Percentiles rank a stretch among this genome's conserved stretches.
Conservation (phyloP, 2,329 filamentous ascomycete species). For the Arthrinium phaeospermum region DNA sequence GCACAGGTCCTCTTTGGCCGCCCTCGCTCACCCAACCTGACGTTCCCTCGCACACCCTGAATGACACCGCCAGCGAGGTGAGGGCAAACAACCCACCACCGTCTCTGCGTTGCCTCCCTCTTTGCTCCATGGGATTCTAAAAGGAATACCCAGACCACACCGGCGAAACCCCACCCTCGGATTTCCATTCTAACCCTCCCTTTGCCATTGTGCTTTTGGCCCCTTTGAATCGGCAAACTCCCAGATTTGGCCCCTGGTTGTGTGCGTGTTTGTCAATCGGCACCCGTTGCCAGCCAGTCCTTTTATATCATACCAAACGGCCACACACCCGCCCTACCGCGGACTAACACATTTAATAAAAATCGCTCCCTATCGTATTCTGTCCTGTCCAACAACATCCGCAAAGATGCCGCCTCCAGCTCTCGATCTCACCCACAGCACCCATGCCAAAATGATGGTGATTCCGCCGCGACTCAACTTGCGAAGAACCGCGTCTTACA, state of each 20-base stretch:
- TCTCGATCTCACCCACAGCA: conserved; percentile 51
- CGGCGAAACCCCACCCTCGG: background rate
- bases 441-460: conserved; percentile 57
- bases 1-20: background rate
- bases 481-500: conserved; percentile 63
- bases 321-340: background rate
- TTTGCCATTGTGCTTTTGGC: background rate
- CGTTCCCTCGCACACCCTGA: conserved; percentile 11
- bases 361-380: too few species aligned
- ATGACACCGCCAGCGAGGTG: conserved; percentile 14
- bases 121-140: background rate
- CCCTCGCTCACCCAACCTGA: conserved; percentile 7
- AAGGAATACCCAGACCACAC: background rate
- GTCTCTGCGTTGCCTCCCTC: background rate
- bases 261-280: background rate
- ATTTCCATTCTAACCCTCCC: background rate
- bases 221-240: background rate
- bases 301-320: background rate
- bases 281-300: background rate
- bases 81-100: conserved; percentile 10
- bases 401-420: conserved; percentile 18
- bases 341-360: background rate
- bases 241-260: background rate
- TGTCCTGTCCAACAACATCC: background rate
- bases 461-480: conserved; percentile 63